Percentiles rank a stretch among this genome's conserved stretches.
phyloP scores from a whole-genome alignment of 208 protist species.

The Leptomonas seymouri region DNA sequence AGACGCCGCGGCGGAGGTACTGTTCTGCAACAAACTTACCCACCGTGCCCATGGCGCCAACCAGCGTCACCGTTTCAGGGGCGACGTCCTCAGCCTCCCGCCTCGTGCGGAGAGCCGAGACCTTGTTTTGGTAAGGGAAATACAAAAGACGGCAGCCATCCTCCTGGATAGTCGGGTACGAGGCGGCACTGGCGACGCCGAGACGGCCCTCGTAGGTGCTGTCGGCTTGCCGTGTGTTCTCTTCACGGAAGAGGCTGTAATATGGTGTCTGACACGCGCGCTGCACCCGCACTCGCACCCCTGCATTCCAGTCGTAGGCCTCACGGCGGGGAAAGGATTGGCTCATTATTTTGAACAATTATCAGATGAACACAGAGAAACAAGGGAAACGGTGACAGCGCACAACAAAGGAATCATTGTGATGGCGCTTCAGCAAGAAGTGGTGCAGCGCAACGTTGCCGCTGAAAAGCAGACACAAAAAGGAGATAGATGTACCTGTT shows the following conservation, averaged over 20 bases:
- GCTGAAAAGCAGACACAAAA: too few species aligned
- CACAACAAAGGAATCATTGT: too few species aligned
- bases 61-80: conserved; percentile 41
- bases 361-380: too few species aligned
- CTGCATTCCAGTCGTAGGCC: conserved; percentile 34
- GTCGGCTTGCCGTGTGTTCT: conserved; percentile 50
- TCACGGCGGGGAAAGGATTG: background rate
- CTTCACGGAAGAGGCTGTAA: conserved; percentile 74
- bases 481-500: background rate
- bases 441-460: too few species aligned
- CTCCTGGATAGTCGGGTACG: conserved; percentile 22
- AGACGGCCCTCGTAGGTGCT: conserved; percentile 30
- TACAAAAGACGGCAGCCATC: conserved; percentile 34
- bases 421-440: too few species aligned
- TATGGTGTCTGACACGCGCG: conserved; percentile 49
- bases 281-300: conserved; percentile 49
- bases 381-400: too few species aligned
- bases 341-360: conserved; percentile 8
- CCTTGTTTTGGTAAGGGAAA: conserved; percentile 49
- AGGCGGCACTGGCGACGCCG: background rate
- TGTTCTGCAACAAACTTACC: conserved; percentile 72
- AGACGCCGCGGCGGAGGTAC: conserved; percentile 64
- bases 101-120: conserved; percentile 4
- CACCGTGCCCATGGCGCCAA: conserved; percentile 54
- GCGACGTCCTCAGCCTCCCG: background rate